phyloP scores from a whole-genome alignment of 2,329 filamentous ascomycete genomes.

The Botrytis sinoallii region DNA sequence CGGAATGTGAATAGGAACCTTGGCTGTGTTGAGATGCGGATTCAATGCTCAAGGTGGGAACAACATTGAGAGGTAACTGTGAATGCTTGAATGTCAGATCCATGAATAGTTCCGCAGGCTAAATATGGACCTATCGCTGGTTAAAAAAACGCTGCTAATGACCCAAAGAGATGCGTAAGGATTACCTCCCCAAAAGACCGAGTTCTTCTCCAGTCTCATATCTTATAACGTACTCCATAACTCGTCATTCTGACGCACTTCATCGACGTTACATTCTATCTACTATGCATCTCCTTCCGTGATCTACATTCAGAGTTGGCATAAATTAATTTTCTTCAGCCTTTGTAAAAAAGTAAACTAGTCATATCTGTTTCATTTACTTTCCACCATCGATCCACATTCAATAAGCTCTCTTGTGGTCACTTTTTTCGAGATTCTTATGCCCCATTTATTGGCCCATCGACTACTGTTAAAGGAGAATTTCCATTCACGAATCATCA shows the following conservation, averaged over 20 bases:
- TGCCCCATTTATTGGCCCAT: not conserved
- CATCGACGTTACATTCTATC: not conserved
- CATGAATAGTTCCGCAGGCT: no score
- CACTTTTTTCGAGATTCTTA: not conserved
- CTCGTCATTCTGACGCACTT: not conserved
- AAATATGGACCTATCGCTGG: no score
- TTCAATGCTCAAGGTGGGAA: not conserved
- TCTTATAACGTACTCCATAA: not conserved
- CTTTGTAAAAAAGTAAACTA: not conserved
- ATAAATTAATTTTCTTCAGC: not conserved
- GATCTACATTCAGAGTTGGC: not conserved
- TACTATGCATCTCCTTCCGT: not conserved
- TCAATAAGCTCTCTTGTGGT: not conserved
- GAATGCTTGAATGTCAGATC: no score
- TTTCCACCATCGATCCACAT: not conserved
- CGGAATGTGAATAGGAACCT: not conserved
- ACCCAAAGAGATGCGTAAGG: not conserved
- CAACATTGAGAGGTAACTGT: not conserved
- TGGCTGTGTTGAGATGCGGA: not conserved
- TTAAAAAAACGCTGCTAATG: no score
- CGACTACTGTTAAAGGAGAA: not conserved
- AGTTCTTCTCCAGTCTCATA: not conserved
- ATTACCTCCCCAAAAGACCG: not conserved
- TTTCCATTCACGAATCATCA: not conserved
- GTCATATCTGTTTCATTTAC: not conserved